phyloP scores from a whole-genome alignment of 2,329 filamentous ascomycete genomes.

The Fonsecaea erecta region DNA sequence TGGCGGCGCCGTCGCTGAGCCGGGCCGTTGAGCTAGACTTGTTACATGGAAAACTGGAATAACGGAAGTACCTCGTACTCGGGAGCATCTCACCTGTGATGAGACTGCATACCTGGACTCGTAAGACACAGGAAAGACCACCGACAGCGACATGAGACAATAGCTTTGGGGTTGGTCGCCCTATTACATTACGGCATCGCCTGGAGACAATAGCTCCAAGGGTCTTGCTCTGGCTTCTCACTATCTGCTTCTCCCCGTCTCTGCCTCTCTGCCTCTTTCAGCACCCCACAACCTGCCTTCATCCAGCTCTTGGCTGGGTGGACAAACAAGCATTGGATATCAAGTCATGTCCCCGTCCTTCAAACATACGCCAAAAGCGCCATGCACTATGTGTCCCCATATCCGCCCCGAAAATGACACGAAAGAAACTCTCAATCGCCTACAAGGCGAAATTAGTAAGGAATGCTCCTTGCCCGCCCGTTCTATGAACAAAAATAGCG shows the following conservation, averaged over 20 bases:
- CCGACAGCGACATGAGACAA: neutral
- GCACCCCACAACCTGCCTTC: neutral
- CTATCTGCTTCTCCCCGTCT: neutral
- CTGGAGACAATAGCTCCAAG: constrained; percentile 12
- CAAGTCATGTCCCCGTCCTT: neutral
- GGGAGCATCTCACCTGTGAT: neutral
- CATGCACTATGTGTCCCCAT: constrained; percentile 16
- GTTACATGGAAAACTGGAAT: neutral
- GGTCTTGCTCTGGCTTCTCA: constrained; percentile 4
- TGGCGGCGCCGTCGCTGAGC: too few relatives aligned
- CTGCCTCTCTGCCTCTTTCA: neutral
- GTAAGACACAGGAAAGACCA: neutral
- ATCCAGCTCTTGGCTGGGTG: neutral
- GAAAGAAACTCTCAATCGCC: neutral
- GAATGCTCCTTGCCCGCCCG: neutral
- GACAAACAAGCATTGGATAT: neutral
- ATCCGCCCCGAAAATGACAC: neutral
- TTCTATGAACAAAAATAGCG: constrained; percentile 4
- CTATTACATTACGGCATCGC: constrained; percentile 19
- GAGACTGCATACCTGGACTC: too few relatives aligned
- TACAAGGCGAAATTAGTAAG: neutral
- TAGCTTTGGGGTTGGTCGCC: neutral
- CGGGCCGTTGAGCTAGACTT: neutral
- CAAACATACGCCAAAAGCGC: constrained; percentile 20
- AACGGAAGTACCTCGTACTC: neutral